phyloP scores from a whole-genome alignment of 371 early-diverging fungal genomes.

The Phascolomyces articulosus region DNA sequence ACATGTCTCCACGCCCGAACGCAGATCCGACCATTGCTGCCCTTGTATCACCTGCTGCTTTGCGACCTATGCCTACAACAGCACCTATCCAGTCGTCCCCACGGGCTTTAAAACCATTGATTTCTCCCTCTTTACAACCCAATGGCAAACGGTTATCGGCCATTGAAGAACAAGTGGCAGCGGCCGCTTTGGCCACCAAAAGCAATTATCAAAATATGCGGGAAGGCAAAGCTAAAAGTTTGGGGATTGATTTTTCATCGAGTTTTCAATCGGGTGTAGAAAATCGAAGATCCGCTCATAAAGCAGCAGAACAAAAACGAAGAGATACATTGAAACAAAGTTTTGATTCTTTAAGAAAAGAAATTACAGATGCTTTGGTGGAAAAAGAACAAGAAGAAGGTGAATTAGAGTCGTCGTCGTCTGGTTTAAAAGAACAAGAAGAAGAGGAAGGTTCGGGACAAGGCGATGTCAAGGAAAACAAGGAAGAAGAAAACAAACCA shows the following conservation, averaged over 20 bases:
- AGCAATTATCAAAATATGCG: constrained; percentile 86
- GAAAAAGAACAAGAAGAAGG: constrained; percentile 23
- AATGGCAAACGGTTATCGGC: constrained; percentile 38
- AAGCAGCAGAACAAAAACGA: constrained; percentile 94
- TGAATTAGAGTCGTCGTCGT: not conserved
- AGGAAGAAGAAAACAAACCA: constrained; percentile 8
- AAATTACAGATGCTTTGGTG: constrained; percentile 71
- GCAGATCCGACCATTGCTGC: constrained; percentile 28
- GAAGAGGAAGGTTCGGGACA: too few relatives aligned
- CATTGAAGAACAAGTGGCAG: constrained; percentile 53
- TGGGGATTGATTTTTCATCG: constrained; percentile 73
- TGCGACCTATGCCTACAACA: constrained; percentile 22
- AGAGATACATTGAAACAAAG: constrained; percentile 86
- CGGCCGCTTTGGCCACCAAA: constrained; percentile 66
- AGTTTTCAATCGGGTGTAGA: constrained; percentile 78
- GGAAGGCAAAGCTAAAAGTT: constrained; percentile 81
- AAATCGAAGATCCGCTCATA: constrained; percentile 79
- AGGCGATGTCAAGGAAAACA: not conserved
- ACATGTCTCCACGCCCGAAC: constrained; percentile 18
- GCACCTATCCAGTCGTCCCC: constrained; percentile 27
- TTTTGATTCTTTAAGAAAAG: constrained; percentile 79
- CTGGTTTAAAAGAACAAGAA: too few relatives aligned
- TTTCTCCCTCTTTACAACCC: constrained; percentile 57
- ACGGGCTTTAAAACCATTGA: constrained; percentile 47
- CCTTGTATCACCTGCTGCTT: constrained; percentile 42